Base-by-base conservation (phyloP, 2,329 filamentous ascomycete genomes). In the Aspergillus sp. region DNA sequence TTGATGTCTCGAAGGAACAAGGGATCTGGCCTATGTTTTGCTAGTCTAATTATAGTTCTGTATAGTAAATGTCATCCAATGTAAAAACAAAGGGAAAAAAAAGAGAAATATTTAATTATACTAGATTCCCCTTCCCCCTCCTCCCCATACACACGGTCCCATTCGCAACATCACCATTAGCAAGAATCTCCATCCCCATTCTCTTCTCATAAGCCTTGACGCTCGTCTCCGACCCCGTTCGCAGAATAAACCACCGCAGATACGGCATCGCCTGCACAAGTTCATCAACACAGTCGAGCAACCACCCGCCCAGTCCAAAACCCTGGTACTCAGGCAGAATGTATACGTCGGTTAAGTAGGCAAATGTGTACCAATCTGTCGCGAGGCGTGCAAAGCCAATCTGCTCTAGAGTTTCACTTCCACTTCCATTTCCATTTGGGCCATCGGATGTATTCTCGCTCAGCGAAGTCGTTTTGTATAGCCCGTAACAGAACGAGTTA, bases 311-410 rank as follows among this genome's bases (percentile, higher is more conserved):
- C 1, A 91, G 76, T 0, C 88, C 87, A 9, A 79, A 76, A 4
- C 83, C 81, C 67, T 88, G 86, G 65, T 85, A 83, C 40, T 81
- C 78, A 0, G 82, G 77, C 3, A 84, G 70, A 21, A 90, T 77
- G 70, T 88, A 90, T 19, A 90, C 84, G 66, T 90, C 88, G 25
- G 87, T 88, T 40, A 89, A 73, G 65, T 89, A 91, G 35, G 83
- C 86, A 64, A 90, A 85, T 0, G 87, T 88, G 47, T 85, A 81
- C 65, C 84, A 82, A 72, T 91, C 89, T 8, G 88, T 91, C 52
- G 91, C 76, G n/a, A 89, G 71, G 35, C 89, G 80, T 1, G 81
- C 82, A 56, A 87, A 79, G 0, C 86, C 86, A 49, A 89, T 77
- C 64, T 80, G 76, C n/a, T 71, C 68, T 9, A 5, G 11, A 11